Evolutionary conservation across 2,329 filamentous ascomycete species (phyloP).

Genomic region (Apiospora pterosperma): DNA sequence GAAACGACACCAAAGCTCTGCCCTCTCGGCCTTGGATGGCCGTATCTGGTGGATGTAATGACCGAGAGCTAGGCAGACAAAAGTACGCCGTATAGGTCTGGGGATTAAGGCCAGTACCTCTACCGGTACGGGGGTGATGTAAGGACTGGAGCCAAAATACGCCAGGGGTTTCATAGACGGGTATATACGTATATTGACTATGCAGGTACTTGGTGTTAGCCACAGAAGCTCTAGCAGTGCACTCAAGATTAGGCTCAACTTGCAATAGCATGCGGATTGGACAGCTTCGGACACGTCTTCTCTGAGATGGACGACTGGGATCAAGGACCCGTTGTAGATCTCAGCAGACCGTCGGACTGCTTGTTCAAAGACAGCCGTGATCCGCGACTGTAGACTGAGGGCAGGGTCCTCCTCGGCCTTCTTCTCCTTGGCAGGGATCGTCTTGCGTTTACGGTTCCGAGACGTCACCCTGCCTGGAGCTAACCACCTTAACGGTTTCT

Average conservation of each 20-base stretch:
- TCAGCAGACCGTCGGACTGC: background rate
- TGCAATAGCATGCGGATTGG: background rate
- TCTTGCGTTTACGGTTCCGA: slow-evolving; percentile 16
- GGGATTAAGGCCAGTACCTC: slow-evolving; percentile 11
- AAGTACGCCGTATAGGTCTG: slow-evolving; percentile 12
- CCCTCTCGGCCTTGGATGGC: background rate
- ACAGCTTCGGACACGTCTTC: background rate
- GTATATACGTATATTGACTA: slow-evolving; percentile 30
- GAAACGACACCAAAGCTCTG: background rate
- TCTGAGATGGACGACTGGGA: background rate
- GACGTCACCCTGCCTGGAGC: slow-evolving; percentile 33
- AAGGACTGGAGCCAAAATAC: slow-evolving; percentile 10
- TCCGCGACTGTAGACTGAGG: background rate
- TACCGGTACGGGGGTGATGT: slow-evolving; percentile 10
- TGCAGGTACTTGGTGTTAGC: background rate
- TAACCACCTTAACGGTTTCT: slow-evolving; percentile 36
- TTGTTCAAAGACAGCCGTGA: background rate
- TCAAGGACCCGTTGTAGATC: background rate
- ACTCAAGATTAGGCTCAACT: background rate
- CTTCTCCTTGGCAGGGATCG: background rate
- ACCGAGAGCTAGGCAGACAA: slow-evolving; percentile 17
- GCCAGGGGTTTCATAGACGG: slow-evolving; percentile 15
- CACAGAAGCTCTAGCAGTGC: background rate
- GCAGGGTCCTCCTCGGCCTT: background rate
- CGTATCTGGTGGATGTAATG: slow-evolving; percentile 14